phyloP scores from a whole-genome alignment of 805 yeast genomes.

The Spathaspora sp. region DNA sequence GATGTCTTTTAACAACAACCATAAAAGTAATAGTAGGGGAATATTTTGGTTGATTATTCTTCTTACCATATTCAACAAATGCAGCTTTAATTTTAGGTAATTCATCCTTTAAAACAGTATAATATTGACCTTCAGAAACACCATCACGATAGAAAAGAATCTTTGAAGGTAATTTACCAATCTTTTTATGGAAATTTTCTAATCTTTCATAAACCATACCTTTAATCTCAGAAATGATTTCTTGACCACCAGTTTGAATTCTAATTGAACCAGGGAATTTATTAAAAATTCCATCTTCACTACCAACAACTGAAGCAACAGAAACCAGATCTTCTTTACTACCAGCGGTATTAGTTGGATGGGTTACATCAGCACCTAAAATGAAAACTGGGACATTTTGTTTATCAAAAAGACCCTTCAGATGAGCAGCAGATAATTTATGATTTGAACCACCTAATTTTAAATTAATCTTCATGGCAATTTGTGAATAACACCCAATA shows the following conservation, averaged over 20 bases:
- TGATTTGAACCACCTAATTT: slow-evolving; percentile 9
- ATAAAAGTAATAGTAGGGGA: slow-evolving; percentile 7
- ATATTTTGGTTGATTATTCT: slow-evolving; percentile 1
- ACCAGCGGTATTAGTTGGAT: slow-evolving; percentile 6
- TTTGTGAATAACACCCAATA: slow-evolving; percentile 7
- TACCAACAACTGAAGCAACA: slow-evolving; percentile 8
- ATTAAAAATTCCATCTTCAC: slow-evolving; percentile 8
- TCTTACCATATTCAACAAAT: slow-evolving; percentile 5
- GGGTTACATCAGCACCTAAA: slow-evolving; percentile 10
- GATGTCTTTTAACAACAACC: slow-evolving; percentile 9
- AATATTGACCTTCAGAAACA: slow-evolving; percentile 9
- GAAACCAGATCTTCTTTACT: slow-evolving; percentile 5
- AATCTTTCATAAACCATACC: slow-evolving; percentile 7
- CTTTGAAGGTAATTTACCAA: slow-evolving; percentile 4
- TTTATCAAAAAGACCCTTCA: slow-evolving; percentile 2
- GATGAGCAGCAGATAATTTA: slow-evolving; percentile 4
- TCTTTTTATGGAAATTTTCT: slow-evolving; percentile 6
- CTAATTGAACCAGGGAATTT: slow-evolving; percentile 8
- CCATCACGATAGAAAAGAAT: slow-evolving; percentile 9
- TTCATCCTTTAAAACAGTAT: slow-evolving; percentile 7
- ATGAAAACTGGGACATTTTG: slow-evolving; percentile 6
- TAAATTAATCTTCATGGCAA: slow-evolving; percentile 8
- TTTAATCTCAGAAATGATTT: slow-evolving; percentile 6
- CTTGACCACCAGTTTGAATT: slow-evolving; percentile 7
- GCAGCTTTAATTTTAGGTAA: slow-evolving; percentile 7